phyloP scores from a whole-genome alignment of 2,329 filamentous ascomycete genomes.

The Herpotrichia juniperi region DNA sequence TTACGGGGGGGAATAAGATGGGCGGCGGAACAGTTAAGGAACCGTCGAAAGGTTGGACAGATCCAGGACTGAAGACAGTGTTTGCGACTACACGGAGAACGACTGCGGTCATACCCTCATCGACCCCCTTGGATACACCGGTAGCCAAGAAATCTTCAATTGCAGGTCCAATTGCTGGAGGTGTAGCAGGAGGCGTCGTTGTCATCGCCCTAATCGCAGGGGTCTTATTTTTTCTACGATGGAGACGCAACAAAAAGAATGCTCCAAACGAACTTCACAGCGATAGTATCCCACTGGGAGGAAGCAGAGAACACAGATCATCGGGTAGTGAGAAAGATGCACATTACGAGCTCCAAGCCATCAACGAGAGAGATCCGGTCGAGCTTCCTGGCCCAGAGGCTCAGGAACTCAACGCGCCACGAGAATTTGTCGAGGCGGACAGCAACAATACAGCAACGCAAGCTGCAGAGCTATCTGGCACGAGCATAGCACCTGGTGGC shows the following conservation, averaged over 20 bases:
- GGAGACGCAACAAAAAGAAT: constrained; percentile 10
- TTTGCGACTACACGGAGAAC: constrained; percentile 7
- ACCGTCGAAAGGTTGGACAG: constrained; percentile 23
- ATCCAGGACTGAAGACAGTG: constrained; percentile 15
- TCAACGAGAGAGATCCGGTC: constrained; percentile 20
- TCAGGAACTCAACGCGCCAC: constrained; percentile 17
- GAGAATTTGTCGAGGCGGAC: constrained; percentile 23
- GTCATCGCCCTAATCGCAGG: constrained; percentile 17
- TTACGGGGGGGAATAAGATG: constrained; percentile 16
- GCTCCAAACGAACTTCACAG: constrained; percentile 14
- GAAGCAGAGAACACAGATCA: not conserved
- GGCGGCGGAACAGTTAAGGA: constrained; percentile 22
- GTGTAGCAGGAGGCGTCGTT: constrained; percentile 20
- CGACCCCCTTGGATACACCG: not conserved
- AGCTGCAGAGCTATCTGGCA: constrained; percentile 23
- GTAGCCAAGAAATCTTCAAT: constrained; percentile 4
- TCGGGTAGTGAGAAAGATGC: not conserved
- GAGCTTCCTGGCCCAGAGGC: constrained; percentile 19
- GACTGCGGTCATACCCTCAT: not conserved
- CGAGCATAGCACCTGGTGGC: constrained; percentile 18
- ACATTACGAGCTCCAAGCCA: constrained; percentile 21
- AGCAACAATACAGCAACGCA: constrained; percentile 11
- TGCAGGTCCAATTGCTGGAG: constrained; percentile 23
- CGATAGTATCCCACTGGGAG: constrained; percentile 2
- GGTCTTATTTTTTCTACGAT: constrained; percentile 14